Base-by-base conservation (phyloP, 2,329 filamentous ascomycete species). In the Claviceps paspali region DNA sequence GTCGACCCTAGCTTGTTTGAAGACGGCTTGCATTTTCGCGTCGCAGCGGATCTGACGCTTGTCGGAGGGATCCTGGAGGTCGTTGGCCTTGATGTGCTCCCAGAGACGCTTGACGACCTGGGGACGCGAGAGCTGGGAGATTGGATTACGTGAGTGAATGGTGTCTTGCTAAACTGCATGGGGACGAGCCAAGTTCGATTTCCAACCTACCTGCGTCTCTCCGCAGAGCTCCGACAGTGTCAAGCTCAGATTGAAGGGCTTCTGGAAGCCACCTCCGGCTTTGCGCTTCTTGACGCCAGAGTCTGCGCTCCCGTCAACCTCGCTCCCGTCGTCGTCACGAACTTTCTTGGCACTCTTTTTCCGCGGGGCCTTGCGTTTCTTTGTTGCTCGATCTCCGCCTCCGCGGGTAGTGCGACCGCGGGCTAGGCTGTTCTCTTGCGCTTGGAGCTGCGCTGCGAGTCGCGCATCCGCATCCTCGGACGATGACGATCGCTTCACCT, bases 21-120 rank as follows among this genome's bases (percentile, higher is more conserved):
- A 98, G 6, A 98, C 82, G 6, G 82, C 81, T 42, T 83, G 78
- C 80, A 98, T 81, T 48, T 76, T 77, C 18, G 93, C 84, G 59
- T 98, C 91, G 61, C 91, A 98, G 21, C 76, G 66, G 45, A 98
- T 98, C 48, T 94, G 85, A 17, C 91, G 82, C 57, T 87, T 88
- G 63, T 98, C 88, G 45, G 59, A 75, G 0, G 87, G 88, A 48
- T 96, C 87, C 59, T 98, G 91, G 5, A 98, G 75, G 29, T 86
- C 73, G 47, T 87, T 78, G 41, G 68, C 75, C 52, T 92, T 93
- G 62, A 98, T 93, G 53, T 98, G 86, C 43, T 81, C 79, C 91
- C 91, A 98, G 38, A 98, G 78, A 55, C 82, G 82, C 66, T 96
- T 96, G 49, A 98, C 91, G 0, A 88, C 88, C 57, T 96, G 86